These are phyloP conservation scores for Hirschfeldia incana DNA, from an alignment of 345 rosid genomes.

Conservation along the genomic window DNA sequence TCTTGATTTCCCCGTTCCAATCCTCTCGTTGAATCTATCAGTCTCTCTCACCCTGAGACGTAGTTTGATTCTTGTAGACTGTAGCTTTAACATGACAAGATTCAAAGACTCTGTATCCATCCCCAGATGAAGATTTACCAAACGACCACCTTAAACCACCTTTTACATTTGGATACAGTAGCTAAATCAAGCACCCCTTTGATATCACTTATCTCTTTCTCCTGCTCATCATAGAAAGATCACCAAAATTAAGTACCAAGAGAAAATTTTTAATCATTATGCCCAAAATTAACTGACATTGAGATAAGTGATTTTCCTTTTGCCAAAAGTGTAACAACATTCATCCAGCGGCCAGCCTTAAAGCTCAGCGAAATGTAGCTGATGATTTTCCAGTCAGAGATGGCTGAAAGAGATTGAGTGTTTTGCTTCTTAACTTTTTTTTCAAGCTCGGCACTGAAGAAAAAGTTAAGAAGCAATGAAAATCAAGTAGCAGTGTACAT, in stretches of 20 bases:
- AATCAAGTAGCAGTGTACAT: too few relatives aligned
- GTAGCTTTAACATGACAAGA: conserved; percentile 49
- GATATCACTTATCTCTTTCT: conserved; percentile 52
- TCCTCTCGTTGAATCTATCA: conserved; percentile 53
- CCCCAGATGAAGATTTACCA: conserved; percentile 44
- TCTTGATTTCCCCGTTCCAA: conserved; percentile 38
- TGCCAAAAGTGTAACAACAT: background rate
- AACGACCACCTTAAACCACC: conserved; percentile 73
- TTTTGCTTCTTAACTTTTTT: too few relatives aligned
- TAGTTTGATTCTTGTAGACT: conserved; percentile 44
- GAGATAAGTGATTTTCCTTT: conserved; percentile 44
- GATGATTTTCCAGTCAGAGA: too few relatives aligned
- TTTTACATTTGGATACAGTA: conserved; percentile 52
- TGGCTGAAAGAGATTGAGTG: too few relatives aligned
- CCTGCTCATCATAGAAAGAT: conserved; percentile 42
- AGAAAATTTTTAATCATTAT: background rate
- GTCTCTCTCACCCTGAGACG: conserved; percentile 59
- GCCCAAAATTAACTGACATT: conserved; percentile 39
- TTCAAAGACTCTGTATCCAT: conserved; percentile 49
- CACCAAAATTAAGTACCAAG: background rate
- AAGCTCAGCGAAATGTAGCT: too few relatives aligned
- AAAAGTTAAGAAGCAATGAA: too few relatives aligned
- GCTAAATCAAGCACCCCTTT: conserved; percentile 49
- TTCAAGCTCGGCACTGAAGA: too few relatives aligned
- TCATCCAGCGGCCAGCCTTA: too few relatives aligned